A percentile compares a stretch with the other conserved stretches of the same genome.
These are phyloP conservation scores for Xylaria longipes DNA, from an alignment of 495 filamentous ascomycete species.

Conservation along the genomic window DNA sequence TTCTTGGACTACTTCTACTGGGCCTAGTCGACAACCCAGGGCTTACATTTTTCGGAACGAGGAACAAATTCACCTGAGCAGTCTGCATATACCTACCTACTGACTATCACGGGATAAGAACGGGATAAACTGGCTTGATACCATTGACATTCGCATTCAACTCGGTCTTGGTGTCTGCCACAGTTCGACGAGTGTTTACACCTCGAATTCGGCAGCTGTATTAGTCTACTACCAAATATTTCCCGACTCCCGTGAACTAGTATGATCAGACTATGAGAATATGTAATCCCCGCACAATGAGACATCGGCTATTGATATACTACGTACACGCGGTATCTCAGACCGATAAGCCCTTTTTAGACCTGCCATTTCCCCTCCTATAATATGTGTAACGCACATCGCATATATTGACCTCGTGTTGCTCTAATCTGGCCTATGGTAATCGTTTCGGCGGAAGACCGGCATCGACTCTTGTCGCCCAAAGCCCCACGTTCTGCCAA, in stretches of 20 bases:
- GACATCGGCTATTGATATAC: slow-evolving; percentile 6
- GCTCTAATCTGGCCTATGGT: background rate
- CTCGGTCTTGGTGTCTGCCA: background rate
- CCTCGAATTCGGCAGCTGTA: background rate
- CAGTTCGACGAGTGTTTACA: background rate
- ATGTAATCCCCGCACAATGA: background rate
- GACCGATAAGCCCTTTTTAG: background rate
- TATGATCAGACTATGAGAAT: background rate
- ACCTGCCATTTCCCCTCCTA: background rate
- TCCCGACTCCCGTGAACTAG: background rate
- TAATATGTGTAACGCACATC: background rate
- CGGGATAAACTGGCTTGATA: background rate
- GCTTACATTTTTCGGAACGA: background rate
- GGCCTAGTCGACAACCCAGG: background rate
- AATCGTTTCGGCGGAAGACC: background rate
- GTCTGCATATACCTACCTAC: background rate
- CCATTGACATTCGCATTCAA: background rate
- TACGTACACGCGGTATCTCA: background rate
- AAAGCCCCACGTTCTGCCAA: slow-evolving; percentile 17
- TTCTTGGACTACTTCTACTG: background rate
- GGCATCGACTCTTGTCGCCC: background rate
- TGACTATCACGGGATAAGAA: background rate
- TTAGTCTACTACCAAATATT: background rate
- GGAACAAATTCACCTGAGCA: background rate
- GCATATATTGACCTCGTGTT: background rate